Evolutionary conservation across 495 filamentous ascomycete species (phyloP).

Genomic region (Filosporella fistucella): DNA sequence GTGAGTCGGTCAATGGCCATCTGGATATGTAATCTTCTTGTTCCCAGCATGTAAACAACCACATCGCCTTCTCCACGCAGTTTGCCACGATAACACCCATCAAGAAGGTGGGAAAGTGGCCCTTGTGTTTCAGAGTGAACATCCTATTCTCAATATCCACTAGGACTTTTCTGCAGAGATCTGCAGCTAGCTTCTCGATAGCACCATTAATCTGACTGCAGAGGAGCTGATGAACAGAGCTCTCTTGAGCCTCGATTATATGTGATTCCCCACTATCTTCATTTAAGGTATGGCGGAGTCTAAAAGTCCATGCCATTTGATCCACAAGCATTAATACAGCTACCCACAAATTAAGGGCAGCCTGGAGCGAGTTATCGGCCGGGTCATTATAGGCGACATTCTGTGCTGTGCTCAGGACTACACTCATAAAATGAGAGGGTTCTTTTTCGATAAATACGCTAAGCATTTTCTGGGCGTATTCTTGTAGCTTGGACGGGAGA

Average conservation of each 20-base stretch:
- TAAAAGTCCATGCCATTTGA: too few species aligned
- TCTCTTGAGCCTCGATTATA: too few species aligned
- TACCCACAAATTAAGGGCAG: conserved; percentile 71
- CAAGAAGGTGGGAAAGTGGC: conserved; percentile 69
- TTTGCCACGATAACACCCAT: conserved; percentile 69
- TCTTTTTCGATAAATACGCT: conserved; percentile 59
- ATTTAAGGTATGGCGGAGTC: too few species aligned
- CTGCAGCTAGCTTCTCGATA: conserved; percentile 65
- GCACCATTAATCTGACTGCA: conserved; percentile 69
- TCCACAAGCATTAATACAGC: conserved; percentile 69
- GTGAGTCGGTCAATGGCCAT: conserved; percentile 72
- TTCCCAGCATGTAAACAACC: conserved; percentile 74
- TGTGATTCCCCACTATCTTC: too few species aligned
- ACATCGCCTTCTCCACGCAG: conserved; percentile 79
- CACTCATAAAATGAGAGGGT: conserved; percentile 60
- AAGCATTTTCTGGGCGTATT: conserved; percentile 64
- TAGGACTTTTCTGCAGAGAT: conserved; percentile 62
- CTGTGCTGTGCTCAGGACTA: conserved; percentile 58
- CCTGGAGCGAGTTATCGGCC: too few species aligned
- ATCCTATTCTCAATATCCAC: conserved; percentile 71
- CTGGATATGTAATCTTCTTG: conserved; percentile 47
- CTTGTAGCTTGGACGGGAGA: conserved; percentile 59
- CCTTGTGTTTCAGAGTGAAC: conserved; percentile 63
- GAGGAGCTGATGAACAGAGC: too few species aligned
- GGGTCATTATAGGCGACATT: conserved; percentile 39